Evolutionary conservation across 2,329 filamentous ascomycete genomes (phyloP).

Genomic region (Pleomassaria siparia): DNA sequence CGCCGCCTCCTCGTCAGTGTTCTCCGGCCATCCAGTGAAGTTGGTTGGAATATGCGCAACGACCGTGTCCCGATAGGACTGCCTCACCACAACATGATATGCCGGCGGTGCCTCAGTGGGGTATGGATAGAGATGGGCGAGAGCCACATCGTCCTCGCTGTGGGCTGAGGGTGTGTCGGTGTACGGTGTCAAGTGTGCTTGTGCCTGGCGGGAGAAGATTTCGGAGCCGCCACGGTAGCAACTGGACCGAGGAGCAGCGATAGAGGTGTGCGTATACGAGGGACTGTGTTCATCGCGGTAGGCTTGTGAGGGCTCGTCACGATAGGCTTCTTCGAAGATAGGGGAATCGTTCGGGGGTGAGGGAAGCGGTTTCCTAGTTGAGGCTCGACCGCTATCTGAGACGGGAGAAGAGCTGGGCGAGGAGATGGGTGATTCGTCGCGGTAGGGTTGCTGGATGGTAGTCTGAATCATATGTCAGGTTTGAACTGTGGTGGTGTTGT

Average conservation of each 20-base stretch:
- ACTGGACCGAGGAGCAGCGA: slow-evolving; percentile 8
- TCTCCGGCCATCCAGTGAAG: neutral
- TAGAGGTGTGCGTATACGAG: neutral
- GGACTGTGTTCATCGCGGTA: too few species aligned
- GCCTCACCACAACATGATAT: slow-evolving; percentile 26
- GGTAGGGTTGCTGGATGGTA: slow-evolving; percentile 11
- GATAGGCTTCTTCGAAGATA: slow-evolving; percentile 12
- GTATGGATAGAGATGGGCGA: slow-evolving; percentile 28
- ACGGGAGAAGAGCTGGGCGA: slow-evolving; percentile 14
- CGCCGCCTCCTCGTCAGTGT: slow-evolving; percentile 20
- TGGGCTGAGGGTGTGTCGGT: slow-evolving; percentile 7
- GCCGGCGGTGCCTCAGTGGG: slow-evolving; percentile 30
- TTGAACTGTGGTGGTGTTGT: too few species aligned
- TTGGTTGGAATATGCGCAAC: slow-evolving; percentile 23
- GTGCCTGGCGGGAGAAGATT: neutral
- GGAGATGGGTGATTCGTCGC: slow-evolving; percentile 14
- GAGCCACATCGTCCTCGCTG: slow-evolving; percentile 29
- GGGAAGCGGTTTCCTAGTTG: slow-evolving; percentile 14
- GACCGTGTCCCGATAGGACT: slow-evolving; percentile 30
- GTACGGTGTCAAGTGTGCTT: slow-evolving; percentile 8
- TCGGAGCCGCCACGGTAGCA: slow-evolving; percentile 5
- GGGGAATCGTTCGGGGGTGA: slow-evolving; percentile 6
- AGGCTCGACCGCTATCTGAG: slow-evolving; percentile 1
- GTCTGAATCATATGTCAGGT: slow-evolving; percentile 5
- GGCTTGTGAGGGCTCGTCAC: slow-evolving; percentile 15